Percentiles rank a stretch among this genome's conserved stretches.
Conservation (phyloP, 2,329 filamentous ascomycete species). For the Hypoxylon sp. region DNA sequence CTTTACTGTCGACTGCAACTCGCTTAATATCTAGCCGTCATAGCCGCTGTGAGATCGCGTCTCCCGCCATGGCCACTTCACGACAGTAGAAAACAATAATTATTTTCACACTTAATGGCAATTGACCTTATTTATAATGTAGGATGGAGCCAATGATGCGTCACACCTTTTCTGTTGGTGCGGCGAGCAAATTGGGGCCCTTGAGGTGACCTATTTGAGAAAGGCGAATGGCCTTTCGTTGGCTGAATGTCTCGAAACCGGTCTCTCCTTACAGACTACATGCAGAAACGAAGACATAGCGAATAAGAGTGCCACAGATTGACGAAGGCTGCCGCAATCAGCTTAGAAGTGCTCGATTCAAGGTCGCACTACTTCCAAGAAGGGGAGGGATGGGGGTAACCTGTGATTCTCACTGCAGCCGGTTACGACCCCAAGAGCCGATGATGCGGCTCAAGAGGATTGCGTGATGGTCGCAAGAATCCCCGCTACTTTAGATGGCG, state of each 20-base stretch:
- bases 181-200: not conserved
- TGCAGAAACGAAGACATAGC: slow-evolving; percentile 6
- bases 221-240: slow-evolving; percentile 11
- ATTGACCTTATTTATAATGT: slow-evolving; percentile 1
- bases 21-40: not conserved
- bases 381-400: slow-evolving; percentile 7
- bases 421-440: slow-evolving; percentile 25
- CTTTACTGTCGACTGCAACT: slow-evolving; percentile 20
- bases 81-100: not conserved
- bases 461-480: slow-evolving; percentile 6
- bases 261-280: slow-evolving; percentile 1
- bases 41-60: not conserved
- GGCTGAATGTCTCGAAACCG: slow-evolving; percentile 5
- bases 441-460: slow-evolving; percentile 37
- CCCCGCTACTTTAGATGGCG: not conserved
- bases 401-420: slow-evolving; percentile 26
- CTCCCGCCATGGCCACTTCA: not conserved
- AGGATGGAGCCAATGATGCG: slow-evolving; percentile 8
- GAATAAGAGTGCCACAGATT: slow-evolving; percentile 16
- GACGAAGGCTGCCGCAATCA: slow-evolving; percentile 8
- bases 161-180: slow-evolving; percentile 7
- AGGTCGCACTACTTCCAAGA: slow-evolving; percentile 23
- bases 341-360: slow-evolving; percentile 11
- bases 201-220: slow-evolving; percentile 14
- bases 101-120: not conserved